Evolutionary conservation across 768 basidiomycete species (phyloP).

Genomic region (Macrolepiota albuminosa): DNA sequence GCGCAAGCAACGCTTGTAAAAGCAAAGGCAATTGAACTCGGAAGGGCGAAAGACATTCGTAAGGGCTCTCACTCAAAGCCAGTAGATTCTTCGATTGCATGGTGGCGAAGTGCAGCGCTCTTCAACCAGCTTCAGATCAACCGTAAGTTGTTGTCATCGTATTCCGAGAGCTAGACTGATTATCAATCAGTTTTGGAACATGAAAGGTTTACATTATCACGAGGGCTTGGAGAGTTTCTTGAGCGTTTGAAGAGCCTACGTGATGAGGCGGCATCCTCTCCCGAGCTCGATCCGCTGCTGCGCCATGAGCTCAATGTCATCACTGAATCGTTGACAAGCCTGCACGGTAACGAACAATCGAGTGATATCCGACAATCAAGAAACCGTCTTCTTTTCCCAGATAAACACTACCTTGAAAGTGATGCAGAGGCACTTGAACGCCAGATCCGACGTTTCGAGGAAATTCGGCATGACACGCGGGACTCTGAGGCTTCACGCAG

Average conservation of each 20-base stretch:
- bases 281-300: not conserved
- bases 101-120: not conserved
- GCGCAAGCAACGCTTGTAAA: no score
- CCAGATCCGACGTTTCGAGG: not conserved
- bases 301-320: not conserved
- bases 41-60: not conserved
- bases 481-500: not conserved
- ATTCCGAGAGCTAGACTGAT: not conserved
- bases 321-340: not conserved
- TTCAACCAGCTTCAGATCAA: constrained; percentile 1
- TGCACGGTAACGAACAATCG: not conserved
- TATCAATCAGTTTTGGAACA: not conserved
- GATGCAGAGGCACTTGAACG: not conserved
- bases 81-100: not conserved
- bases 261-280: not conserved
- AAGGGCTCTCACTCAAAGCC: not conserved
- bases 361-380: not conserved
- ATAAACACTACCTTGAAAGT: not conserved
- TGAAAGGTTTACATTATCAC: not conserved
- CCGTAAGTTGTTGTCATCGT: not conserved
- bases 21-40: not conserved
- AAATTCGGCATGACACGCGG: not conserved
- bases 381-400: not conserved
- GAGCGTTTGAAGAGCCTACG: not conserved
- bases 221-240: not conserved